Evolutionary conservation across 306 rosid genomes (phyloP).

Genomic region (Cercis canadensis): DNA sequence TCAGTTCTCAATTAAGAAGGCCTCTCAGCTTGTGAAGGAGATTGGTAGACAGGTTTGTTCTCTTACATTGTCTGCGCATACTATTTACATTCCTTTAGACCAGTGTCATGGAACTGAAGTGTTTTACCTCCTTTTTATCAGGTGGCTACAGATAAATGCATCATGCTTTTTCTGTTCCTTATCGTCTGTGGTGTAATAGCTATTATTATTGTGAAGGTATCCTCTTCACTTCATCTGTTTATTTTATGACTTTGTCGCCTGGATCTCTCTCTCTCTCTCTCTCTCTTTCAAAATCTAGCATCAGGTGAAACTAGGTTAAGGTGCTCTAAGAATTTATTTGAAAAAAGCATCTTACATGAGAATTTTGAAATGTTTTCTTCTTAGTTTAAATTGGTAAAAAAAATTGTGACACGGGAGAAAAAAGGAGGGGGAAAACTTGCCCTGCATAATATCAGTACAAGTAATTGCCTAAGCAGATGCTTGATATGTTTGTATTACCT

Average conservation of each 20-base stretch:
- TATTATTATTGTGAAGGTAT: conserved; percentile 95
- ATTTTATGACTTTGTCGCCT: not conserved
- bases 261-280: too few species aligned
- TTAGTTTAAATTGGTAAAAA: not conserved
- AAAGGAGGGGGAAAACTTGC: not conserved
- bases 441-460: not conserved
- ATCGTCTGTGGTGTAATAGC: conserved; percentile 94
- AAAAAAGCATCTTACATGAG: not conserved
- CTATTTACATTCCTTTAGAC: conserved; percentile 12
- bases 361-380: too few species aligned
- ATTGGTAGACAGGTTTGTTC: conserved; percentile 92
- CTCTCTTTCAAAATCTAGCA: not conserved
- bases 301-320: conserved; percentile 2
- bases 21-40: conserved; percentile 98
- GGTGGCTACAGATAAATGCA: conserved; percentile 99
- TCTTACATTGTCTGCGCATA: conserved; percentile 10
- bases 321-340: conserved; percentile 15
- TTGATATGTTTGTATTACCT: not conserved
- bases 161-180: conserved; percentile 91
- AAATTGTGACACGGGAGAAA: not conserved
- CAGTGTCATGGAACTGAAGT: conserved; percentile 29
- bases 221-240: conserved; percentile 23
- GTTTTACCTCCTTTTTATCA: conserved; percentile 38
- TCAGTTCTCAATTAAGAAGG: conserved; percentile 96
- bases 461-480: conserved; percentile 24